These are phyloP conservation scores for Brassica rapa DNA, from an alignment of 345 rosid species.

Conservation along the genomic window DNA sequence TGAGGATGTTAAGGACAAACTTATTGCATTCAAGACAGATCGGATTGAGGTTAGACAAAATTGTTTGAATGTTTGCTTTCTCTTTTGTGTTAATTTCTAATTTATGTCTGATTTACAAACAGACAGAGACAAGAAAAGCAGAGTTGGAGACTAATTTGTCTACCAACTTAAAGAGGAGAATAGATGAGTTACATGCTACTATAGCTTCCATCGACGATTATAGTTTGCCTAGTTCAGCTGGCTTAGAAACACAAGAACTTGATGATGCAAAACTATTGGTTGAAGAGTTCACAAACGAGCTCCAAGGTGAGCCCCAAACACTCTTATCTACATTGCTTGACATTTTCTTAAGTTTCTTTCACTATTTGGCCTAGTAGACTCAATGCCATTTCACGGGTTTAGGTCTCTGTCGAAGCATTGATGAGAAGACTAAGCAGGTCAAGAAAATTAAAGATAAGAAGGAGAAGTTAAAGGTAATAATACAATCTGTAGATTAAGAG, in stretches of 20 bases:
- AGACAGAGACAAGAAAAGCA: constrained; percentile 91
- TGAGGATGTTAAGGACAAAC: constrained; percentile 63
- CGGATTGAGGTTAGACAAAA: constrained; percentile 69
- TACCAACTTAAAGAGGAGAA: constrained; percentile 90
- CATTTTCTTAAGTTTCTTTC: constrained; percentile 3
- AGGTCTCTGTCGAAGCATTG: constrained; percentile 65
- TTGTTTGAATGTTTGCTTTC: constrained; percentile 16
- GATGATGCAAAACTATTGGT: constrained; percentile 68
- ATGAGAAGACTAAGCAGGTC: constrained; percentile 56
- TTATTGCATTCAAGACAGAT: constrained; percentile 68
- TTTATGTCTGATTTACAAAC: constrained; percentile 15
- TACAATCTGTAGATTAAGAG: constrained; percentile 35
- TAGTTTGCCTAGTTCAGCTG: constrained; percentile 58
- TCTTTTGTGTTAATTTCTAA: constrained; percentile 3
- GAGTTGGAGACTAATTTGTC: constrained; percentile 90
- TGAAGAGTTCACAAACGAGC: constrained; percentile 54
- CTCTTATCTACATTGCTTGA: not conserved
- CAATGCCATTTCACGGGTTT: constrained; percentile 32
- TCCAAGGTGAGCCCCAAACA: constrained; percentile 54
- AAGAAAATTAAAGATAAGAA: constrained; percentile 70
- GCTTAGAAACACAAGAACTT: constrained; percentile 70
- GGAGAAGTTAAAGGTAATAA: constrained; percentile 60
- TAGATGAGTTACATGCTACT: constrained; percentile 78
- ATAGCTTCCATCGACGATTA: constrained; percentile 71
- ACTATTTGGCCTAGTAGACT: constrained; percentile 7